Evolutionary conservation across 1,284 basidiomycete species (phyloP).

Genomic region (Rhodotorula mucilaginosa): DNA sequence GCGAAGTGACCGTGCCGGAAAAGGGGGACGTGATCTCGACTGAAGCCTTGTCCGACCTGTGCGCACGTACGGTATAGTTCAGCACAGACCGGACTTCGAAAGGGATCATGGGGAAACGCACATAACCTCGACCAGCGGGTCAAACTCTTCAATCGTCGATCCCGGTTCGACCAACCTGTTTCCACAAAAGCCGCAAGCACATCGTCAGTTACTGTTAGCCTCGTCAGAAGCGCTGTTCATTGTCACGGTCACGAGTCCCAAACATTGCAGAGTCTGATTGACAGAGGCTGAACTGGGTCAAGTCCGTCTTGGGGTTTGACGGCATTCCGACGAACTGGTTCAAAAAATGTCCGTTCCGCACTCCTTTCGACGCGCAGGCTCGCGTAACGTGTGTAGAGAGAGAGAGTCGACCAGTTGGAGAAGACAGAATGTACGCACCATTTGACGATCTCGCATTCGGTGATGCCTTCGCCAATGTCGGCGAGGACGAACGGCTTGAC

Average conservation of each 20-base stretch:
- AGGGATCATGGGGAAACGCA: neutral
- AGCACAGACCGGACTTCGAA: rapidly evolving
- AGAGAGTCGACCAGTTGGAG: no score
- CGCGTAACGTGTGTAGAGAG: no score
- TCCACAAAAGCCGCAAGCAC: neutral
- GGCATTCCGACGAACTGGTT: no score
- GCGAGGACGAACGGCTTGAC: constrained; percentile 72
- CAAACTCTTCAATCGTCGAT: constrained; percentile 69
- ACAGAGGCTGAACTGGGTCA: no score
- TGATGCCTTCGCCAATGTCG: constrained; percentile 85
- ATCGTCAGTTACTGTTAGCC: no score
- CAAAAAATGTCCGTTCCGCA: no score
- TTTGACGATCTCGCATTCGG: constrained; percentile 83
- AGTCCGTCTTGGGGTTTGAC: no score
- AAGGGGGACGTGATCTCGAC: constrained; percentile 91
- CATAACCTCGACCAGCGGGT: constrained; percentile 79
- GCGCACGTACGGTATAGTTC: rapidly evolving
- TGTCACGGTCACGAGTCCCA: no score
- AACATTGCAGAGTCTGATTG: no score
- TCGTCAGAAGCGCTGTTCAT: no score
- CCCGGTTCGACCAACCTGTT: constrained; percentile 54
- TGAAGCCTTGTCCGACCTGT: constrained; percentile 77
- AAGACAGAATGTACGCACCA: constrained; percentile 62
- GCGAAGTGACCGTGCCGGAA: constrained; percentile 69
- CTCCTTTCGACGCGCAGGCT: no score